A percentile compares a stretch with the other conserved stretches of the same genome.
Evolutionary conservation across 495 filamentous ascomycete species (phyloP).

Genomic region (Tuber aestivum): DNA sequence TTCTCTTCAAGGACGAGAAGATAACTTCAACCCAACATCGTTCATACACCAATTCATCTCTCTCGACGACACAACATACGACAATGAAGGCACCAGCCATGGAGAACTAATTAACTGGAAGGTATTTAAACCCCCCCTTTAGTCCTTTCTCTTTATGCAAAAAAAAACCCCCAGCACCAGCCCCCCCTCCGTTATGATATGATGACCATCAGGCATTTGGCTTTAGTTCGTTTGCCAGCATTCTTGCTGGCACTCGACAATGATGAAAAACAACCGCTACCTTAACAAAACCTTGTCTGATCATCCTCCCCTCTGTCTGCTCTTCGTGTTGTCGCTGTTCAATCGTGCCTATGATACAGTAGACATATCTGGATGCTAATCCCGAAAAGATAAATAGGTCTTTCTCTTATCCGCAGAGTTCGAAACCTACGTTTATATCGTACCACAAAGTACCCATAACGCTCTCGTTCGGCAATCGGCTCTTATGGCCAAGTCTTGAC

Average conservation of each 20-base stretch:
- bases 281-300: conserved; percentile 43
- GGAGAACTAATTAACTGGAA: not conserved
- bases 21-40: not conserved
- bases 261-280: conserved; percentile 45
- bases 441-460: not conserved
- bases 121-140: not conserved
- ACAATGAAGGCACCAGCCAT: not conserved
- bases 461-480: not conserved
- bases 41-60: not conserved
- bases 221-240: conserved; percentile 40
- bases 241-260: conserved; percentile 36
- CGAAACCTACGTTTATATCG: not conserved
- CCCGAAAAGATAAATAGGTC: not conserved
- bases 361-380: not conserved
- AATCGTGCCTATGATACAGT: not conserved
- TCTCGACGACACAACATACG: not conserved
- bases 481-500: not conserved
- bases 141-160: not conserved
- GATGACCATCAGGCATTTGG: conserved; percentile 45
- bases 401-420: not conserved
- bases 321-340: not conserved
- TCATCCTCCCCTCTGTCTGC: conserved; percentile 14
- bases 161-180: conserved; percentile 10
- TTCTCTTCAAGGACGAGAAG: not conserved
- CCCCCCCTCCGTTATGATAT: conserved; percentile 23